Evolutionary conservation across 2,329 filamentous ascomycete species (phyloP).

Genomic region (Penicillium sp.): DNA sequence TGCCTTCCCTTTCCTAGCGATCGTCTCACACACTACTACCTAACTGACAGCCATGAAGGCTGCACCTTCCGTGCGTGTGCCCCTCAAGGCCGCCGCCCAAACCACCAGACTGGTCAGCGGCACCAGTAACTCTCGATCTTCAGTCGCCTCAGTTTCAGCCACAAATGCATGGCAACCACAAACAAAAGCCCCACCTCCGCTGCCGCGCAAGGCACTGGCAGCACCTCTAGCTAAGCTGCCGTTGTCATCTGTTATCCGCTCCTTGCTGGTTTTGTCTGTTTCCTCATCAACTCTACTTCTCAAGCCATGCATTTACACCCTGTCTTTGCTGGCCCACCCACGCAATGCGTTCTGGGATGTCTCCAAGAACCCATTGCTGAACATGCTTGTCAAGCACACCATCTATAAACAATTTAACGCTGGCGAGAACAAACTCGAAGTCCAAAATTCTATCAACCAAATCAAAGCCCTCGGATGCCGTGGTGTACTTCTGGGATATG

Average conservation of each 20-base stretch:
- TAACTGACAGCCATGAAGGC: constrained; percentile 24
- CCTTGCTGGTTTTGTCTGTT: constrained; percentile 35
- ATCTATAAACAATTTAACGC: constrained; percentile 59
- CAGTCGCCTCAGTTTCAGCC: constrained; percentile 28
- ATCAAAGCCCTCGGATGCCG: constrained; percentile 51
- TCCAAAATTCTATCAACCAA: constrained; percentile 43
- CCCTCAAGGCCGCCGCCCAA: constrained; percentile 12
- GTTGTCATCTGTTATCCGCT: constrained; percentile 37
- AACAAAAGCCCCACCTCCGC: constrained; percentile 16
- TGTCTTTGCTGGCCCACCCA: constrained; percentile 55
- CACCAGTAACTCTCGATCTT: constrained; percentile 32
- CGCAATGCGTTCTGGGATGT: constrained; percentile 46
- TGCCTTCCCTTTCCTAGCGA: not conserved
- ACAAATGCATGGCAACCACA: constrained; percentile 21
- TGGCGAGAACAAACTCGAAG: constrained; percentile 49
- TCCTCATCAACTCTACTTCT: constrained; percentile 56
- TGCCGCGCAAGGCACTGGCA: constrained; percentile 22
- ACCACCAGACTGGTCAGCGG: constrained; percentile 28
- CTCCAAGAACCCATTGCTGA: constrained; percentile 47
- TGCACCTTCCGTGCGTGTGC: constrained; percentile 27
- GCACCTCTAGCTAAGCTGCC: constrained; percentile 37
- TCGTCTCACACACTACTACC: not conserved
- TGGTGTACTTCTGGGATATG: constrained; percentile 55
- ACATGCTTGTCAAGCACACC: constrained; percentile 44
- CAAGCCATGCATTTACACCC: constrained; percentile 66